A percentile compares a stretch with the other conserved stretches of the same genome.
Conservation (phyloP, 768 basidiomycete species). For the Mycena galericulata region DNA sequence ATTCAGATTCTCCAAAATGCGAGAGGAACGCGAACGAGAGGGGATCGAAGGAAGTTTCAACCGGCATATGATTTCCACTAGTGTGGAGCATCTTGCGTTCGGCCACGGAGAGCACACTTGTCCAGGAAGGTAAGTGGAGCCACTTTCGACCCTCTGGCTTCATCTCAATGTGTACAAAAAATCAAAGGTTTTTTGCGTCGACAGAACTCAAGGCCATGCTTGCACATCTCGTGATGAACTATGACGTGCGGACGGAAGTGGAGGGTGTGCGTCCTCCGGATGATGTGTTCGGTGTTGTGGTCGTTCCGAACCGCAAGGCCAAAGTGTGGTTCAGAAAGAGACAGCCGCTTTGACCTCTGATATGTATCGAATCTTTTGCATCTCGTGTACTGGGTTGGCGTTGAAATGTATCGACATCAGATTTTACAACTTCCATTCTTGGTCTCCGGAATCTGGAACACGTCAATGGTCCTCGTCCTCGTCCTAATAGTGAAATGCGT, state of each 20-base stretch:
- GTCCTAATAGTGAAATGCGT: neutral
- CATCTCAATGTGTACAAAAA: too few relatives aligned
- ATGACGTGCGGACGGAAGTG: neutral
- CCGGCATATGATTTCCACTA: slow-evolving; percentile 18
- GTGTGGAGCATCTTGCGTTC: slow-evolving; percentile 7
- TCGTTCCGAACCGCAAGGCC: slow-evolving; percentile 3
- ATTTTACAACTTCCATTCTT: too few relatives aligned
- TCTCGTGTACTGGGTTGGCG: too few relatives aligned
- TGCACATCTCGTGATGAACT: slow-evolving; percentile 6
- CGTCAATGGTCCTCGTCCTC: too few relatives aligned
- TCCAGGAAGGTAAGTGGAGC: neutral
- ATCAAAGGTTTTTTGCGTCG: slow-evolving; percentile 17
- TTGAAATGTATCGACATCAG: too few relatives aligned
- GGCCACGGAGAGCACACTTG: slow-evolving; percentile 6
- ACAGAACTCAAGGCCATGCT: slow-evolving; percentile 8
- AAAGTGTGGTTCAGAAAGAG: neutral
- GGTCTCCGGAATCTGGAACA: too few relatives aligned
- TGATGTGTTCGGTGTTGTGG: neutral
- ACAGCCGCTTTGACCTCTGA: too few relatives aligned
- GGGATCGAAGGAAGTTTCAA: neutral
- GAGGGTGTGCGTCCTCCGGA: slow-evolving; percentile 10
- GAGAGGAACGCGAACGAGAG: neutral
- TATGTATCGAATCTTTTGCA: too few relatives aligned
- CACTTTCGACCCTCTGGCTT: neutral
- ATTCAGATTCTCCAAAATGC: slow-evolving; percentile 12